A percentile compares a stretch with the other conserved stretches of the same genome.
These are phyloP conservation scores for Lichtheimia corymbifera DNA, from an alignment of 371 early-diverging fungal genomes.

Conservation along the genomic window DNA sequence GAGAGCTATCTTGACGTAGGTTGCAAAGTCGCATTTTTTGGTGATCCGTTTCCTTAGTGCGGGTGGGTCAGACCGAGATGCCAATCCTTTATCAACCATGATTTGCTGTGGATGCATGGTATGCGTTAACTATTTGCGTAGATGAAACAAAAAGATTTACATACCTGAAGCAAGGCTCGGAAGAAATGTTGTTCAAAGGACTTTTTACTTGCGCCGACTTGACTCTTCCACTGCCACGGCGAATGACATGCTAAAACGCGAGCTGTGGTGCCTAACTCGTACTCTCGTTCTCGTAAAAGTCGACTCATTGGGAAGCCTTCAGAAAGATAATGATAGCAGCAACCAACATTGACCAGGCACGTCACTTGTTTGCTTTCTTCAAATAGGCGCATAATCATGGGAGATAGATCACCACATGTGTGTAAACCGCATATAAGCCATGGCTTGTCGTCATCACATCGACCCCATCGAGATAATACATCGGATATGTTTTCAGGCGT, in stretches of 20 bases:
- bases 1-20: constrained; percentile 38
- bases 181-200: constrained; percentile 74
- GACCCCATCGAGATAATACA: constrained; percentile 41
- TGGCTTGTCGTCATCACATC: constrained; percentile 18
- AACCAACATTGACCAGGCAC: constrained; percentile 80
- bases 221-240: constrained; percentile 72
- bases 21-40: constrained; percentile 48
- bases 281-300: not conserved
- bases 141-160: not conserved
- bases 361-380: constrained; percentile 54
- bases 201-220: constrained; percentile 47
- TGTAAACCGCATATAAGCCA: constrained; percentile 86
- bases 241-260: constrained; percentile 87
- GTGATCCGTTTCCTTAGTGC: constrained; percentile 58
- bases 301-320: constrained; percentile 37
- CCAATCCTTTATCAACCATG: constrained; percentile 59
- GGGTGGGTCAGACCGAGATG: constrained; percentile 50
- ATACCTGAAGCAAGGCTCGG: constrained; percentile 70
- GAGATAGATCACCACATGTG: constrained; percentile 83
- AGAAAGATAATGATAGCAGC: constrained; percentile 81
- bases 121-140: not conserved
- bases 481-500: constrained; percentile 53
- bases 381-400: constrained; percentile 71
- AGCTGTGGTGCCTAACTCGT: constrained; percentile 65
- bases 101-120: constrained; percentile 22